Conservation (phyloP, 2,329 filamentous ascomycete species). For the Fusarium sp. region DNA sequence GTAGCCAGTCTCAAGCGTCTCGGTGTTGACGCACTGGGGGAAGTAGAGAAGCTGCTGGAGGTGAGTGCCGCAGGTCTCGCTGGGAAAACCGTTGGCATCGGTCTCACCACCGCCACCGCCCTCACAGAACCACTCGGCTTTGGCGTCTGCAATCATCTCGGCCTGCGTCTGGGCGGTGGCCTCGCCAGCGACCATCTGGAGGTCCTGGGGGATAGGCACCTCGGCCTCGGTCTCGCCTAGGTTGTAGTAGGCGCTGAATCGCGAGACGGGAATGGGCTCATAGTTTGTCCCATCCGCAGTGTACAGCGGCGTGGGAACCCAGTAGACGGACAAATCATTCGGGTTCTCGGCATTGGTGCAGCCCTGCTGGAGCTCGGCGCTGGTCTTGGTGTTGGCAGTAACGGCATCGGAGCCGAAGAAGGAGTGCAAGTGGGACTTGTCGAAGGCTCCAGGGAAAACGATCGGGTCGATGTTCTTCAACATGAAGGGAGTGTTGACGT, state of each 20-base stretch:
- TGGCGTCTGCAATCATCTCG: conserved; percentile 46
- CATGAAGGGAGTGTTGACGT: conserved; percentile 47
- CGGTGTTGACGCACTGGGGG: conserved; percentile 43
- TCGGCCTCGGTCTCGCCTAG: conserved; percentile 57
- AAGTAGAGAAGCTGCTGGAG: conserved; percentile 45
- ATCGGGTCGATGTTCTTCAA: conserved; percentile 55
- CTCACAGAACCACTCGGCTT: conserved; percentile 53
- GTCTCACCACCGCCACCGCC: conserved; percentile 44
- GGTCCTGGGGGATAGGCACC: conserved; percentile 61
- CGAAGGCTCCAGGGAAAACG: conserved; percentile 51
- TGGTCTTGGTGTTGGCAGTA: conserved; percentile 50
- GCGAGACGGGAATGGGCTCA: conserved; percentile 51
- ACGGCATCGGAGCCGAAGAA: conserved; percentile 56
- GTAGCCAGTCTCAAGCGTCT: conserved; percentile 43
- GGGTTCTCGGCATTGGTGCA: conserved; percentile 63
- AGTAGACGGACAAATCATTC: conserved; percentile 64
- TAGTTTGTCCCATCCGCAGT: conserved; percentile 52
- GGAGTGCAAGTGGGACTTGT: conserved; percentile 54
- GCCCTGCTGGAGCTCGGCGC: conserved; percentile 56
- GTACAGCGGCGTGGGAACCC: conserved; percentile 60
- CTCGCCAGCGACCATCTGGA: conserved; percentile 59
- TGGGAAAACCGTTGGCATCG: conserved; percentile 40
- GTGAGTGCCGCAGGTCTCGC: conserved; percentile 34
- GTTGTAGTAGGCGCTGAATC: conserved; percentile 65
- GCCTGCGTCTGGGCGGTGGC: conserved; percentile 41